phyloP scores from a whole-genome alignment of 1,284 basidiomycete genomes.

The Coriolopsis trogii region DNA sequence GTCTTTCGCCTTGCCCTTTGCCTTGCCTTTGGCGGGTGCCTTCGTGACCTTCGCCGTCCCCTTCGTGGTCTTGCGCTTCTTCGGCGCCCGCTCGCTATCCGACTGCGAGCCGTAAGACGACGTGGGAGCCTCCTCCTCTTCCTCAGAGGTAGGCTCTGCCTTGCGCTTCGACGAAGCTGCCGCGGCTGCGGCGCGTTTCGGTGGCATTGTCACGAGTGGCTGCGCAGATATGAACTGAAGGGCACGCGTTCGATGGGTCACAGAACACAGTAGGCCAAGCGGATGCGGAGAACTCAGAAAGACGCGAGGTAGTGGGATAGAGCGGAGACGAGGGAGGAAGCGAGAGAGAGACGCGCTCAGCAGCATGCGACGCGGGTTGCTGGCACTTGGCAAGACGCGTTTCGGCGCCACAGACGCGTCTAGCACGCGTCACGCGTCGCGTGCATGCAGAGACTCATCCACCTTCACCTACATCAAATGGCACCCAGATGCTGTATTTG shows the following conservation, averaged over 20 bases:
- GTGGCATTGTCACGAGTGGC: constrained; percentile 33
- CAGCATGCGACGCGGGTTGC: too few relatives aligned
- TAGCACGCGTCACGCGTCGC: not conserved
- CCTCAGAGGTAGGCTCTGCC: constrained; percentile 10
- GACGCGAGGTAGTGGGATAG: not conserved
- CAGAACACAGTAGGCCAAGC: too few relatives aligned
- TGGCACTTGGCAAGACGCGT: constrained; percentile 11
- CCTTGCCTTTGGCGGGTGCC: not conserved
- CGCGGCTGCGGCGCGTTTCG: constrained; percentile 36
- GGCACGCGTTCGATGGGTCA: not conserved
- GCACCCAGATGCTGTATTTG: too few relatives aligned
- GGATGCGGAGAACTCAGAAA: not conserved
- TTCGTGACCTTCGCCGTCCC: constrained; percentile 25
- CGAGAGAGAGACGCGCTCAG: constrained; percentile 16
- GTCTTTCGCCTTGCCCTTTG: not conserved
- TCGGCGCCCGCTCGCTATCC: constrained; percentile 12
- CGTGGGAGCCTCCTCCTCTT: constrained; percentile 6
- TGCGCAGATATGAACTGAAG: not conserved
- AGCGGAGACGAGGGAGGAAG: constrained; percentile 1
- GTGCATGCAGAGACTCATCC: not conserved
- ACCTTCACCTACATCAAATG: not conserved
- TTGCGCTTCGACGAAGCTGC: constrained; percentile 33
- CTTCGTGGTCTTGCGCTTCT: constrained; percentile 21
- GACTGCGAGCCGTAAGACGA: constrained; percentile 2
- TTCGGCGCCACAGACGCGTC: constrained; percentile 30